These are phyloP conservation scores for Biscogniauxia marginata DNA, from an alignment of 2,329 filamentous ascomycete species.

Conservation along the genomic window DNA sequence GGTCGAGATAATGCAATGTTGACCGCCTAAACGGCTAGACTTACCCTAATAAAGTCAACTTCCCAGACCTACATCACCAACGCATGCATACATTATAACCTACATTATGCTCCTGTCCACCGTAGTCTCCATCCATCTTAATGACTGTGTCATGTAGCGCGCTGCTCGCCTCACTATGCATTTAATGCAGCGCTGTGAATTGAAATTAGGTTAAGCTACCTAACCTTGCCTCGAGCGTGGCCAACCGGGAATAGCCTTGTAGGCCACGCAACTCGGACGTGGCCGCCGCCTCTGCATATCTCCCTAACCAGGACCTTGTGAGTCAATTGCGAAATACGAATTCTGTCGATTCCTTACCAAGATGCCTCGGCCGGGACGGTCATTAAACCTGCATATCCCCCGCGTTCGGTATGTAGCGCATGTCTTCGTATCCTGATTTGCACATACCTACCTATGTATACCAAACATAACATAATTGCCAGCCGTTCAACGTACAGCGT, in stretches of 20 bases:
- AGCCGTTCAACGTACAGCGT: neutral
- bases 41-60: no score
- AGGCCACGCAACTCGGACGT: conserved; percentile 1
- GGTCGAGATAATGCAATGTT: neutral
- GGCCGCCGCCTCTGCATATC: neutral
- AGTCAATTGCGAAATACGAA: neutral
- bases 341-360: neutral
- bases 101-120: neutral
- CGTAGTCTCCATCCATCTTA: neutral
- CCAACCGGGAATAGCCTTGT: conserved; percentile 2
- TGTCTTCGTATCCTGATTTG: neutral
- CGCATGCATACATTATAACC: neutral
- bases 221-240: neutral
- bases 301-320: neutral
- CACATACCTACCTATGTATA: no score
- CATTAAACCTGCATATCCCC: neutral
- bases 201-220: neutral
- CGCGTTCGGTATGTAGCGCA: neutral
- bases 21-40: neutral
- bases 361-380: neutral
- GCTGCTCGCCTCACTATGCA: conserved; percentile 1
- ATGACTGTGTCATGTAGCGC: neutral
- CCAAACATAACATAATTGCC: neutral
- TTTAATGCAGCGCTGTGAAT: neutral
- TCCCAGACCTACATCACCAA: neutral